Evolutionary conservation across 139 green algal species (phyloP).

Genomic region (Volvox africanus): DNA sequence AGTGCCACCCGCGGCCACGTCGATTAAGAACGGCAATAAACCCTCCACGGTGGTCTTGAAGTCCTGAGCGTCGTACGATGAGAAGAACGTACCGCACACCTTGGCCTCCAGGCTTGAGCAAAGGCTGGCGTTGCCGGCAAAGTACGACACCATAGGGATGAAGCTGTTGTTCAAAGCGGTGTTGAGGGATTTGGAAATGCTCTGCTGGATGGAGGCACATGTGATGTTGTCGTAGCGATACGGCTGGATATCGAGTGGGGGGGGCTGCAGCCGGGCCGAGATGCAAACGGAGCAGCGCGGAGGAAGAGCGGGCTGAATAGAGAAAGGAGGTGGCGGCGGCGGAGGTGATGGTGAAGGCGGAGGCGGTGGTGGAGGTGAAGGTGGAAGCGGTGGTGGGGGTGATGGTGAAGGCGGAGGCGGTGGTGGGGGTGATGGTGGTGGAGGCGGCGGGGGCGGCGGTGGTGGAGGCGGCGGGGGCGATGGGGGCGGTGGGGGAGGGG

Average conservation of each 20-base stretch:
- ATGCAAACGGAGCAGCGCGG: background rate
- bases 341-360: no score
- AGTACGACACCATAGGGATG: background rate
- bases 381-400: no score
- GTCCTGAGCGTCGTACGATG: background rate
- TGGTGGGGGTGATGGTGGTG: no score
- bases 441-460: no score
- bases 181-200: background rate
- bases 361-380: background rate
- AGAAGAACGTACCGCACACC: constrained; percentile 8
- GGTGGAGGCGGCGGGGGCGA: no score
- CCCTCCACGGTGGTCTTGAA: background rate
- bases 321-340: no score
- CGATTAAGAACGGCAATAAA: background rate
- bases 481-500: no score
- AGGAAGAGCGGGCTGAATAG: background rate
- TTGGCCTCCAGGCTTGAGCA: background rate
- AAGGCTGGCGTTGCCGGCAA: background rate
- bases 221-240: background rate
- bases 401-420: no score
- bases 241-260: background rate
- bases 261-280: background rate
- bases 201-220: background rate
- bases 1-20: background rate
- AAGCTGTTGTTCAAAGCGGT: background rate